Base-by-base conservation (phyloP, 2,329 filamentous ascomycete genomes). In the Colletotrichum brevisporum region DNA sequence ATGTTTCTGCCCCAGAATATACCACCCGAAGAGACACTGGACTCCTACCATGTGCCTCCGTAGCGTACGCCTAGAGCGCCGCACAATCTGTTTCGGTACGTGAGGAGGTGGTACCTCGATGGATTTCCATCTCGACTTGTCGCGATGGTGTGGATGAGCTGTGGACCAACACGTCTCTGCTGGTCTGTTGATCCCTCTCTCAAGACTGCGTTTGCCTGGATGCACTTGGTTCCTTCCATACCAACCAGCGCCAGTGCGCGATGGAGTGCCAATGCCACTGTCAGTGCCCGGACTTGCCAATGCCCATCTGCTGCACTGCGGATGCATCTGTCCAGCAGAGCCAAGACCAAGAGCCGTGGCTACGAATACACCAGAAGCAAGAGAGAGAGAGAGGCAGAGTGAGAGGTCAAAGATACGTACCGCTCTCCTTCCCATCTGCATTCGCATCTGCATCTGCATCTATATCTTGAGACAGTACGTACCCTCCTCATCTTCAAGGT, bases 121-220 rank as follows among this genome's bases (percentile, higher is more conserved):
- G 18, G 47, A 12, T 24, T 21, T 21, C n/a, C 12, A 18, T 50
- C 16, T 18, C 16, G 16, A 24, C 5, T 4, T n/a, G 47, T 18
- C 21, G 6, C 47, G 18, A 8, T n/a, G 18, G n/a, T 18, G 12
- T 21, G 18, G n/a, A 4, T 48, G 31, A 45, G 21, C 27, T 13
- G 43, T 45, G 55, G 24, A 21, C 55, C 27, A 58, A 48, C 24
- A 48, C 41, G 9, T 31, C 36, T 12, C 18, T 61, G 48, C 31
- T 27, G 47, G 24, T 43, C 31, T 61, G 48, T 61, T 52, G 58
- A 53, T 52, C 58, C 45, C 58, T 51, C n/a, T 50, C 50, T 52
- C 43, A 47, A 61, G 58, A 61, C 48, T 52, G 58, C 48, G 47
- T 24, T 31, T 52, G 58, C 58, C 47, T 53, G 36, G 47, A 52